These are phyloP conservation scores for Bonia amplexicaulis DNA, from an alignment of 176 grass and related monocot species.

Conservation along the genomic window DNA sequence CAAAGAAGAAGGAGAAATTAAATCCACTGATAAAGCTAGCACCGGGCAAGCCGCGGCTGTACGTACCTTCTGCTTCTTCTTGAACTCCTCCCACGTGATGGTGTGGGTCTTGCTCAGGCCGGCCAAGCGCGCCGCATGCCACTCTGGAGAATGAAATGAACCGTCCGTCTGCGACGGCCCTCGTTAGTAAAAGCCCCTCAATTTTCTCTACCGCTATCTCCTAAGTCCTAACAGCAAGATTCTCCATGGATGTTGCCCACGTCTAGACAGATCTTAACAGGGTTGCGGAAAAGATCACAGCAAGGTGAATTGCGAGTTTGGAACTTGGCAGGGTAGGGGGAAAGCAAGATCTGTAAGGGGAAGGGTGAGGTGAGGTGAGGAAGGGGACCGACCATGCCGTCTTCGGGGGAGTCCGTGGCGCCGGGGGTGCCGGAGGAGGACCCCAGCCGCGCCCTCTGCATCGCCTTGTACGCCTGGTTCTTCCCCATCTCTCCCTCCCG, in stretches of 20 bases:
- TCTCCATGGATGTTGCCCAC: background rate
- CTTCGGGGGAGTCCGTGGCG: conserved; percentile 59
- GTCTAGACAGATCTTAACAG: background rate
- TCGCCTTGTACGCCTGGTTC: conserved; percentile 99
- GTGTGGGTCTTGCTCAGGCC: conserved; percentile 95
- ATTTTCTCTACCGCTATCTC: background rate
- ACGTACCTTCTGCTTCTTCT: conserved; percentile 96
- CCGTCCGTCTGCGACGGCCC: conserved; percentile 95
- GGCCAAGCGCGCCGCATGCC: conserved; percentile 99
- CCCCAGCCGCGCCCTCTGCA: conserved; percentile 87
- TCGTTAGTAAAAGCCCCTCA: conserved; percentile 72
- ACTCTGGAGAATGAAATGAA: conserved; percentile 99
- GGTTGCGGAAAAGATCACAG: background rate
- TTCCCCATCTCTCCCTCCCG: conserved; percentile 60
- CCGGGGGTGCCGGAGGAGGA: conserved; percentile 68
- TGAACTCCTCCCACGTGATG: conserved; percentile 98
- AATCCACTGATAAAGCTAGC: background rate
- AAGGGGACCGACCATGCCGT: conserved; percentile 99
- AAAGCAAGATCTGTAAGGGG: conserved; percentile 25
- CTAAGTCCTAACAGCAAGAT: background rate
- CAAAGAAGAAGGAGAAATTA: background rate
- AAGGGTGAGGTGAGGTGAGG: conserved; percentile 22
- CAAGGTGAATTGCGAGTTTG: background rate
- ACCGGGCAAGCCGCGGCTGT: background rate
- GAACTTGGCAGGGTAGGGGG: background rate